Conservation (phyloP, 371 early-diverging fungal genomes). For the Circinella minor region DNA sequence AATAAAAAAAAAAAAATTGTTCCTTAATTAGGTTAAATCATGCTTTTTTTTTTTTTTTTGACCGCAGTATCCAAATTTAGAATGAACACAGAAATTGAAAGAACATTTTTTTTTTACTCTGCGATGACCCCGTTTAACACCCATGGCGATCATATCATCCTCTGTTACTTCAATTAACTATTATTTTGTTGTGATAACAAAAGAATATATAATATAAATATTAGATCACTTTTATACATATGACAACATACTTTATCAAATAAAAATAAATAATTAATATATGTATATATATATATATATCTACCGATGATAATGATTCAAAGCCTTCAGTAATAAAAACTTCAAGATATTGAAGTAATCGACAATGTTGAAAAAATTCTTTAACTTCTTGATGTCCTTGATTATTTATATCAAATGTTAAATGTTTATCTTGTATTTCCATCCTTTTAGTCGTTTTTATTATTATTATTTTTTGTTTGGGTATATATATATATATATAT, state of each 20-base stretch:
- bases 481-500: no score
- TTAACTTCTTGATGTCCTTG: slow-evolving; percentile 19
- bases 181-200: background rate
- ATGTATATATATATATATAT: no score
- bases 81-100: slow-evolving; percentile 11
- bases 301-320: slow-evolving; percentile 49
- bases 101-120: slow-evolving; percentile 34
- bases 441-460: background rate
- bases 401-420: slow-evolving; percentile 16
- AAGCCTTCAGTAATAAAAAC: slow-evolving; percentile 51
- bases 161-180: slow-evolving; percentile 55
- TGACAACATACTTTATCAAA: no score
- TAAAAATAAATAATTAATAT: no score
- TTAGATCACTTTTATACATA: background rate
- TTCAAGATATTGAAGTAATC: slow-evolving; percentile 34
- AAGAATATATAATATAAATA: background rate
- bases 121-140: slow-evolving; percentile 55
- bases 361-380: slow-evolving; percentile 37
- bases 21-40: background rate
- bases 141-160: slow-evolving; percentile 48
- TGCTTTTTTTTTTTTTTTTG: no score
- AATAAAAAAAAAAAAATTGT: background rate
- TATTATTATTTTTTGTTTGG: background rate
- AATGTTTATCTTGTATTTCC: background rate
- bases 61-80: slow-evolving; percentile 3